A percentile compares a stretch with the other conserved stretches of the same genome.
phyloP scores from a whole-genome alignment of 1,139 yeast species.

The Blastobotrys apis region DNA sequence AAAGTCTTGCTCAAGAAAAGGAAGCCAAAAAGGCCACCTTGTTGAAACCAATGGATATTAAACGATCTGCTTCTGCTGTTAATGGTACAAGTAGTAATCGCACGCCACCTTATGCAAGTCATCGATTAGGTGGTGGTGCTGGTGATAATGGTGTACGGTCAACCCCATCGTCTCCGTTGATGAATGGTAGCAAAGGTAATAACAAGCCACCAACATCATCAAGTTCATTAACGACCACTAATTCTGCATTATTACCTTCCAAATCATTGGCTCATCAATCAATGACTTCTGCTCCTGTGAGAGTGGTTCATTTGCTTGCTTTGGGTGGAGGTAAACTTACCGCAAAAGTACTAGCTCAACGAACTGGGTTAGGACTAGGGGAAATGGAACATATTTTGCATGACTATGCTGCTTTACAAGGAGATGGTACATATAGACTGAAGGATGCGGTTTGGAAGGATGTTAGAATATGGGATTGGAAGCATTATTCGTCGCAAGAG shows the following conservation, averaged over 20 bases:
- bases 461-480: conserved; percentile 39
- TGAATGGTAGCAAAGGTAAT: not conserved
- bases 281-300: conserved; percentile 29
- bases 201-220: not conserved
- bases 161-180: conserved; percentile 13
- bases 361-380: conserved; percentile 29
- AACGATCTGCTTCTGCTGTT: not conserved
- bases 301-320: conserved; percentile 38
- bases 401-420: conserved; percentile 27
- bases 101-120: not conserved
- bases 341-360: conserved; percentile 26
- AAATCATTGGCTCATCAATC: conserved; percentile 28
- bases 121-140: not conserved
- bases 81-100: not conserved
- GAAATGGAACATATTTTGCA: conserved; percentile 32
- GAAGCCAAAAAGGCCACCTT: conserved; percentile 26
- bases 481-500: conserved; percentile 33
- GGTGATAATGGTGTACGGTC: conserved; percentile 3
- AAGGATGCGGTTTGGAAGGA: conserved; percentile 34
- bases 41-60: not conserved
- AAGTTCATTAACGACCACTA: conserved; percentile 13
- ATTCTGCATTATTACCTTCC: conserved; percentile 12
- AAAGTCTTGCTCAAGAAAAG: conserved; percentile 21
- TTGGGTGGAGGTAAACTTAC: conserved; percentile 29
- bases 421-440: conserved; percentile 20